Evolutionary conservation across 2,329 filamentous ascomycete genomes (phyloP), one percentile per base, ranked within the genome.

Genomic region (Colletotrichum lupini): DNA sequence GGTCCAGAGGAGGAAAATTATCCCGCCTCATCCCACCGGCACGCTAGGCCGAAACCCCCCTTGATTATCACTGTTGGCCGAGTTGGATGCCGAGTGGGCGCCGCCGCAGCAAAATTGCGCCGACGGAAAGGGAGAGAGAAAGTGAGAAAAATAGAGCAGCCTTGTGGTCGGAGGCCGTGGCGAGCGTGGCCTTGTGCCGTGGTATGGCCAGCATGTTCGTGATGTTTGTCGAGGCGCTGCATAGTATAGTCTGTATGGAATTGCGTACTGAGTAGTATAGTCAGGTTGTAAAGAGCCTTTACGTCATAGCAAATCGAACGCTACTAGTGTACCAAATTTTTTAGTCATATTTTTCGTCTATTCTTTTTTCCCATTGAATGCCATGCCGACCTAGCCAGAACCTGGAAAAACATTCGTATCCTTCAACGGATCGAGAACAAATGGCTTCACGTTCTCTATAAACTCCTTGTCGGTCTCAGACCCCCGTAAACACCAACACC

Each of bases 381-480:
- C 26, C 1, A 14, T 14, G 6, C 5, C 5, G 3, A 2, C 32
- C 46, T 70, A 70, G 28, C 42, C 14, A 26, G 30, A 22, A 2
- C 30, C 19, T 14, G 52, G 24, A 1, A 24, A 5, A 14, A 24
- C 14, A 14, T 28, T 22, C 4, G 35, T n/a, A 6, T 35, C 46
- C 16, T 73, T 61, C 1, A 65, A 49, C 2, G 67, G 60, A n/a
- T 73, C 60, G 26, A 73, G 30, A 7, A 70, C 67, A 61, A 73
- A 65, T 16, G 70, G 66, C 16, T 70, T 73, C 6, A 73, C 60
- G 5, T 65, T 73, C 60, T 73, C 60, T 3, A 70, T 61, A 12
- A 73, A 73, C n/a, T 70, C 67, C 16, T 56, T 49, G 32, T 73
- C 70, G 60, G 46, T 73, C 46, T 70, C 55, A 37, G 56, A 60